phyloP scores from a whole-genome alignment of 2,329 filamentous ascomycete genomes.

The Aureobasidium sp. region DNA sequence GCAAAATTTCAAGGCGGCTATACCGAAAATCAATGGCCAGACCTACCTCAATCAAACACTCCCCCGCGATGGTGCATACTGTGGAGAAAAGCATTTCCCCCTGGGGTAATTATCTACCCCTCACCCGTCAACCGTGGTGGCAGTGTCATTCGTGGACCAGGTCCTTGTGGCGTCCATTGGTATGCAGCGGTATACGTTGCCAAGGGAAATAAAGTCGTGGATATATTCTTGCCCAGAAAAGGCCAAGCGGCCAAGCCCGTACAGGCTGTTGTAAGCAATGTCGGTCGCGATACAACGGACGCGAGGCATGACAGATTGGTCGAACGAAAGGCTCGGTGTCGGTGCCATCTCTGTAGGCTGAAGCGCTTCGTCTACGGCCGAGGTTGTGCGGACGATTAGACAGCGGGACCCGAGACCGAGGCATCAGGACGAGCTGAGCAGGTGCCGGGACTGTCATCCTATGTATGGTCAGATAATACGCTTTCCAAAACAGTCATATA shows the following conservation, averaged over 20 bases:
- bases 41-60: background rate
- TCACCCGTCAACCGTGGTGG: background rate
- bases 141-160: background rate
- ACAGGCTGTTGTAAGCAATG: slow-evolving; percentile 2
- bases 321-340: background rate
- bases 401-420: background rate
- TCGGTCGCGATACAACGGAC: background rate
- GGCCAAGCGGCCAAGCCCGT: slow-evolving; percentile 5
- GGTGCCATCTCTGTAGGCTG: background rate
- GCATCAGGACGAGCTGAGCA: background rate
- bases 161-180: background rate
- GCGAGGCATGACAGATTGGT: background rate
- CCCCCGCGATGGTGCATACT: background rate
- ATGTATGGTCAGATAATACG: too few relatives aligned
- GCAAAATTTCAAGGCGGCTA: slow-evolving; percentile 4
- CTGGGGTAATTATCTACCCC: slow-evolving; percentile 1
- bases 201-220: slow-evolving; percentile 9
- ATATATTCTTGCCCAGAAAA: slow-evolving; percentile 1
- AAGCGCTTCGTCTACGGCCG: background rate
- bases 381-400: background rate
- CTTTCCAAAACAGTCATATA: too few relatives aligned
- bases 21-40: background rate
- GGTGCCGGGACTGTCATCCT: background rate
- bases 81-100: slow-evolving; percentile 5
- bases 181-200: background rate